Evolutionary conservation across 2,329 filamentous ascomycete species (phyloP), one percentile per base, ranked within the genome.

Genomic region (Lizonia empirigonia): DNA sequence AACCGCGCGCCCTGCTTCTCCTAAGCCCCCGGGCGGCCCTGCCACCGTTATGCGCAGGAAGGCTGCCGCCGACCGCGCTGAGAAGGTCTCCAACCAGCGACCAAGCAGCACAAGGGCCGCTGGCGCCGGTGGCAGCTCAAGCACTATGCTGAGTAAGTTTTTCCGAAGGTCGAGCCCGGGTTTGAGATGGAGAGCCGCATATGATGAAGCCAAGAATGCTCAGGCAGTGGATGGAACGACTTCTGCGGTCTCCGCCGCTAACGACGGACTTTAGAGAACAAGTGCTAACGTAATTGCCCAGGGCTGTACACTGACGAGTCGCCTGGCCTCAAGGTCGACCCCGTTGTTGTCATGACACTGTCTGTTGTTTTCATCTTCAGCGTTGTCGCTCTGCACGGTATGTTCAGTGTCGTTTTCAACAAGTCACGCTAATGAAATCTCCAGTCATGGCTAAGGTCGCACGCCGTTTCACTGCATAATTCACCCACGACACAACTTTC

Each of bases 331-430:
- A 96, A 97, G 82, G 94, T 99, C 61, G 94, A 99, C 76, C 94
- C 94, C 18, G 94, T 99, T 53, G 92, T 99, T 62, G 93, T 99
- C 60, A 84, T 99, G 71, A 94, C 97, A 64, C 83, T 99, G 66
- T 96, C 91, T 70, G 85, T 99, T 68, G 94, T 96, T 58, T 99
- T 99, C 78, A 99, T 99, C 77, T 97, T 99, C 81, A 94, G 89
- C 71, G 94, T 99, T 72, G 94, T 99, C 70, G 92, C 91, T 65
- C 83, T 99, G 72, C 94, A 99, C 80, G 91, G 94, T 97, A 86
- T 67, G 90, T 29, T 5, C 9, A 8, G 13, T 9, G n/a, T 10
- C 19, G 3, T 19, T 18, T 40, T 10, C 1, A 5, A 10, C 1
- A 22, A 7, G 8, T 5, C 30, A 23, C n/a, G 13, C 63, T 65